Evolutionary conservation across 345 rosid genomes (phyloP), one percentile per base, ranked within the genome.

Genomic region (Eucalyptus victrix): DNA sequence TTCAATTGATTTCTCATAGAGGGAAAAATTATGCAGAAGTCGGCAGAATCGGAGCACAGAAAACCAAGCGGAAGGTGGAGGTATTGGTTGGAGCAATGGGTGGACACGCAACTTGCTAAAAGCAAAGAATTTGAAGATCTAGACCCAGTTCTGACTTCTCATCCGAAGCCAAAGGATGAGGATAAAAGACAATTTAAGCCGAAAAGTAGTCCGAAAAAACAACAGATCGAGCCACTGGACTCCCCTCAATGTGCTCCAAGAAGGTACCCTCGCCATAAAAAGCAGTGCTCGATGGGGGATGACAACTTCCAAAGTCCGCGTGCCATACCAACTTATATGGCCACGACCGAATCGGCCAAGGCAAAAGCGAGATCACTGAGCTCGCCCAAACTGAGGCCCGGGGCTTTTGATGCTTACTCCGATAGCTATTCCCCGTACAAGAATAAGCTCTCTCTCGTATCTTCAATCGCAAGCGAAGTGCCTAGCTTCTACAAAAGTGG

Each of bases 61-160:
- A 95, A 92, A 80, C 93, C 88, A 13, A 93, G 90, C 90, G 98
- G 97, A 62, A 93, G 96, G 87, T 95, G 96, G 95, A 95, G 95
- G 93, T 94, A 96, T 89, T 97, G 99, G 99, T 90, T 96, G 91
- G 99, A 95, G 53, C 94, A 96, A 89, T 96, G 99, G 99, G 97
- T 96, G 89, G 98, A 94, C 69, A 94, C 96, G 4, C 99, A 96
- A 91, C 88, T 95, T 21, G 53, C 91, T 28, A 96, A 94, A 90
- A 95, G 97, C 91, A 95, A 94, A 88, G 98, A 96, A 58, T 92
- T 95, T 15, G 99, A 97, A 94, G 97, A 95, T 93, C 92, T 96
- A 88, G 96, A 96, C 94, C 89, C 96, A 23, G 86, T 91, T 80
- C 86, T 90, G 87, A 91, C 94, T 49, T 90, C 95, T 28, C 91